phyloP scores from a whole-genome alignment of 1,139 yeast species.

The Pichia norvegensis region DNA sequence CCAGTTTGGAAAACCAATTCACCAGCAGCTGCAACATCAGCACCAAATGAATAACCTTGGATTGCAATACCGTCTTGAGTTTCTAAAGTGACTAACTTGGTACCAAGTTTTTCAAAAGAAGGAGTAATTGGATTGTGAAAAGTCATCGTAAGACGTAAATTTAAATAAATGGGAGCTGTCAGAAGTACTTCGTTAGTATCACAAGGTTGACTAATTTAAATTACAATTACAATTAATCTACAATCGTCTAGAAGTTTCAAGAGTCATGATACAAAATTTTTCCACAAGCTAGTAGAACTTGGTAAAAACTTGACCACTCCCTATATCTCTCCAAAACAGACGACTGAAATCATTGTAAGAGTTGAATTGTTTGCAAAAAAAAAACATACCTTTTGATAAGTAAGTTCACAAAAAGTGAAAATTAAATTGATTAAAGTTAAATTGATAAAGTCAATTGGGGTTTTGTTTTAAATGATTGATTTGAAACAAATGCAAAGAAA shows the following conservation, averaged over 20 bases:
- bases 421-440: background rate
- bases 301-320: background rate
- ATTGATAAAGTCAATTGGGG: background rate
- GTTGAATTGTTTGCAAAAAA: background rate
- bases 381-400: conserved; percentile 7
- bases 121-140: conserved; percentile 19
- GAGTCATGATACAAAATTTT: background rate
- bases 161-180: background rate
- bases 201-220: too few species aligned
- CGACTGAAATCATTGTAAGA: conserved; percentile 8
- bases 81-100: conserved; percentile 69
- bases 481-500: background rate
- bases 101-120: conserved; percentile 17
- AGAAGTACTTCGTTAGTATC: background rate
- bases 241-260: background rate
- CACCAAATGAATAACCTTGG: conserved; percentile 98
- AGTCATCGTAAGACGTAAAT: conserved; percentile 8
- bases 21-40: conserved; percentile 83
- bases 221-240: background rate
- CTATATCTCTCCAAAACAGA: conserved; percentile 7
- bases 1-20: conserved; percentile 99
- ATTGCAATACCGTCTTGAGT: conserved; percentile 82
- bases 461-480: background rate
- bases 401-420: background rate
- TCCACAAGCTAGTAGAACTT: background rate